Evolutionary conservation across 140 eudicot genomes (phyloP).

Genomic region (Anethum foeniculum): DNA sequence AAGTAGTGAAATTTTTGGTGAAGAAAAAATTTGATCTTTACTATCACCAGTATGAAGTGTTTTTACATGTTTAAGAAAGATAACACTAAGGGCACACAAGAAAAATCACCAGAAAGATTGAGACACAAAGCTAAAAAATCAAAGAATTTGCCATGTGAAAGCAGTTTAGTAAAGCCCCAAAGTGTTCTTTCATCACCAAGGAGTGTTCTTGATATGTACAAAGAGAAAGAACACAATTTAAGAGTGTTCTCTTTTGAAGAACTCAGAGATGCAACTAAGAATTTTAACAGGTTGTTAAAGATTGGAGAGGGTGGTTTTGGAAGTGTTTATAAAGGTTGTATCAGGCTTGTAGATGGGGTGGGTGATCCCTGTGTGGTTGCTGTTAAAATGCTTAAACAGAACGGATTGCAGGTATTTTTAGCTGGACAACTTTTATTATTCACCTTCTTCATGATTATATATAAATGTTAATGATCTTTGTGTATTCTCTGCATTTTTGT

Average conservation of each 20-base stretch:
- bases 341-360: conserved; percentile 40
- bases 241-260: conserved; percentile 59
- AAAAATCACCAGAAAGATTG: conserved; percentile 51
- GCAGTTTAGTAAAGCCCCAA: conserved; percentile 13
- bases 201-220: conserved; percentile 54
- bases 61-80: conserved; percentile 40
- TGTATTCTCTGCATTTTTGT: not conserved
- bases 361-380: conserved; percentile 59
- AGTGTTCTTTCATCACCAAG: conserved; percentile 33
- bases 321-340: conserved; percentile 70
- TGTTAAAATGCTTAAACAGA: conserved; percentile 40
- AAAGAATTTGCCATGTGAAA: conserved; percentile 28
- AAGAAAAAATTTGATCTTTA: not conserved
- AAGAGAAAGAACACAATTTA: conserved; percentile 54
- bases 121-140: conserved; percentile 17
- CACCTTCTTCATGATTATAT: not conserved
- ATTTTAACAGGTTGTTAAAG: conserved; percentile 70
- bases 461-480: not conserved
- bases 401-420: conserved; percentile 11
- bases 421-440: not conserved
- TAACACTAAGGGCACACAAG: conserved; percentile 16
- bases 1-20: not conserved
- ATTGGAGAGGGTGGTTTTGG: conserved; percentile 98
- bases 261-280: conserved; percentile 60
- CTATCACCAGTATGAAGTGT: conserved; percentile 48